Evolutionary conservation across 2,329 filamentous ascomycete species (phyloP).

Genomic region (Pseudogymnoascus sp.): DNA sequence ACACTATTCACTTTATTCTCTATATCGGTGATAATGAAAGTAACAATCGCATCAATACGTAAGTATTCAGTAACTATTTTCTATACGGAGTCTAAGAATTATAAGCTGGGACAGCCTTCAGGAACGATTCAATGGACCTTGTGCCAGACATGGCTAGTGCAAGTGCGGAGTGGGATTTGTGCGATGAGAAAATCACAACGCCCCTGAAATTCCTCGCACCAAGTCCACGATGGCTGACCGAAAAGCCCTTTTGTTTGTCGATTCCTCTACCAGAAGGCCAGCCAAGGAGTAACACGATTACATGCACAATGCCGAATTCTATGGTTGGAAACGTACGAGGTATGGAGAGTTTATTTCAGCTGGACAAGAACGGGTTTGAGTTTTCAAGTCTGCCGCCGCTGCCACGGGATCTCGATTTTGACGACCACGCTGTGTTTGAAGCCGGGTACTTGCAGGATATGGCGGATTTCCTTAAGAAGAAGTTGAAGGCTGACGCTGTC

Average conservation of each 20-base stretch:
- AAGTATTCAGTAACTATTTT: background rate
- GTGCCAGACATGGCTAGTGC: background rate
- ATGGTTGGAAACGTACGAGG: background rate
- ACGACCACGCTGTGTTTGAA: background rate
- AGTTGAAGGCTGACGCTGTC: background rate
- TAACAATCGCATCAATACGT: background rate
- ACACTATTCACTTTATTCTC: background rate
- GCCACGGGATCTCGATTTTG: background rate
- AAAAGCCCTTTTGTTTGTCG: background rate
- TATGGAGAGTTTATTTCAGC: background rate
- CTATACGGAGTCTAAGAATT: background rate
- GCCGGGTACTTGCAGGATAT: background rate
- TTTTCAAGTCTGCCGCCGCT: background rate
- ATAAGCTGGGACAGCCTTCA: background rate
- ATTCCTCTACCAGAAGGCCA: background rate
- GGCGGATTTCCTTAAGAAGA: background rate
- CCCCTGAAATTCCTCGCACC: background rate
- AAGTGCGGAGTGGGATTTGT: background rate
- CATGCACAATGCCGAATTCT: background rate
- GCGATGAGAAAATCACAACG: background rate
- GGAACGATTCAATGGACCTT: background rate
- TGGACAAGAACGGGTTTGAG: conserved; percentile 10
- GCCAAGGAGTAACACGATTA: background rate
- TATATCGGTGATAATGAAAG: background rate
- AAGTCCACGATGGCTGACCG: background rate